A percentile compares a stretch with the other conserved stretches of the same genome.
Conservation (phyloP, 176 grass and related monocot species). For the Oryza australiensis region DNA sequence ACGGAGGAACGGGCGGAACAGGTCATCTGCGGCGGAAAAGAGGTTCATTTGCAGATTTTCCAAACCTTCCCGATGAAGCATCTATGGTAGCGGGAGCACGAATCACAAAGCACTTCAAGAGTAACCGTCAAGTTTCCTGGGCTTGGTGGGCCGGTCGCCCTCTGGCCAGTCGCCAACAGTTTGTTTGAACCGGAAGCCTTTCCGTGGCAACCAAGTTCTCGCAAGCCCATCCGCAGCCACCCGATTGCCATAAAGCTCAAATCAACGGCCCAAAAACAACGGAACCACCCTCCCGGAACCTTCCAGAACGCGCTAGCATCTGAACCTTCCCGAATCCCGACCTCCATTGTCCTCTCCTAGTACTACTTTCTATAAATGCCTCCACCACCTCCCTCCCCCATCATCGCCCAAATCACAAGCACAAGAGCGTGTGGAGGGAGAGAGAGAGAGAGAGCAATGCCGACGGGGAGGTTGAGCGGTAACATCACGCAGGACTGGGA, state of each 20-base stretch:
- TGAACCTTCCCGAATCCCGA: constrained; percentile 27
- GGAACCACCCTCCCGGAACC: not conserved
- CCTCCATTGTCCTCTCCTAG: not conserved
- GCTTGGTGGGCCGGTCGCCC: too few species aligned
- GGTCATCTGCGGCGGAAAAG: too few species aligned
- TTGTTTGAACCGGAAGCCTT: not conserved
- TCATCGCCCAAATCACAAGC: not conserved
- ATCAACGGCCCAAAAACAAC: constrained; percentile 8
- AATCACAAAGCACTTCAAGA: not conserved
- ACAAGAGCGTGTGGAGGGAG: not conserved
- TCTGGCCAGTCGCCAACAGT: not conserved
- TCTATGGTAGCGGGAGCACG: not conserved
- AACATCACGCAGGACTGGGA: constrained; percentile 92
- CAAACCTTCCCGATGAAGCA: not conserved
- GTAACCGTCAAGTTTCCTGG: not conserved
- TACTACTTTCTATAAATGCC: not conserved
- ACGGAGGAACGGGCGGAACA: too few species aligned
- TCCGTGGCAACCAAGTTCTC: constrained; percentile 19
- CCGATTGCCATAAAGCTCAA: not conserved
- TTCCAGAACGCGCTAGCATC: not conserved
- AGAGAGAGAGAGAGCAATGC: constrained; percentile 4
- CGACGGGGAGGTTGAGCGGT: constrained; percentile 48
- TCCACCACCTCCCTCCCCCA: not conserved
- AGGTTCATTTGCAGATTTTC: not conserved
- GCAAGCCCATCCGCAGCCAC: not conserved